A percentile compares a stretch with the other conserved stretches of the same genome.
Evolutionary conservation across 2,329 filamentous ascomycete species (phyloP).

Genomic region (Boeremia lycopersici): DNA sequence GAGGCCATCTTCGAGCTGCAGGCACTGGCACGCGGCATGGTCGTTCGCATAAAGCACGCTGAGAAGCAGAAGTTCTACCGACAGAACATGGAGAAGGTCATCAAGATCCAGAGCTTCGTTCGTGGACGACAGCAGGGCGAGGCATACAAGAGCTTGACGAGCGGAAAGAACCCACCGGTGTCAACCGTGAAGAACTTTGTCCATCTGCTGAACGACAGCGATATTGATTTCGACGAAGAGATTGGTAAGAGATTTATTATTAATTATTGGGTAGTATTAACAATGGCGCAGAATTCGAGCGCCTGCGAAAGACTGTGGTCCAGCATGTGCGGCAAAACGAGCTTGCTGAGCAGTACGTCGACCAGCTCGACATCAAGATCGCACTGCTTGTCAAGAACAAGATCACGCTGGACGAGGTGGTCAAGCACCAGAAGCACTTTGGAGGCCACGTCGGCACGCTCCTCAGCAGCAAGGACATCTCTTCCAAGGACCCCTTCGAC

Average conservation of each 20-base stretch:
- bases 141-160: constrained; percentile 96
- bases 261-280: constrained; percentile 21
- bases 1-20: constrained; percentile 77
- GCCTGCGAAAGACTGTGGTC: constrained; percentile 91
- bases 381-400: constrained; percentile 98
- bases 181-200: constrained; percentile 98
- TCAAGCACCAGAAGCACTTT: constrained; percentile 95
- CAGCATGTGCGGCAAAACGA: constrained; percentile 98
- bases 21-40: constrained; percentile 71
- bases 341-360: constrained; percentile 95
- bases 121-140: constrained; percentile 94
- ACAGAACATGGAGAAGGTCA: constrained; percentile 97
- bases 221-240: constrained; percentile 98
- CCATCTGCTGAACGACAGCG: constrained; percentile 94
- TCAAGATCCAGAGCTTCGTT: constrained; percentile 98
- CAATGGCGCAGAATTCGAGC: constrained; percentile 74
- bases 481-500: constrained; percentile 90
- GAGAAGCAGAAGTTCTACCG: constrained; percentile 89
- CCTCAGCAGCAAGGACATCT: constrained; percentile 85
- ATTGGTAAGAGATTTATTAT: constrained; percentile 55
- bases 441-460: constrained; percentile 86
- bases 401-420: constrained; percentile 96
- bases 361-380: constrained; percentile 98
- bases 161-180: constrained; percentile 94
- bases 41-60: constrained; percentile 76